These are phyloP conservation scores for Spiromastix sp. DNA, from an alignment of 2,329 filamentous ascomycete genomes.

Conservation along the genomic window DNA sequence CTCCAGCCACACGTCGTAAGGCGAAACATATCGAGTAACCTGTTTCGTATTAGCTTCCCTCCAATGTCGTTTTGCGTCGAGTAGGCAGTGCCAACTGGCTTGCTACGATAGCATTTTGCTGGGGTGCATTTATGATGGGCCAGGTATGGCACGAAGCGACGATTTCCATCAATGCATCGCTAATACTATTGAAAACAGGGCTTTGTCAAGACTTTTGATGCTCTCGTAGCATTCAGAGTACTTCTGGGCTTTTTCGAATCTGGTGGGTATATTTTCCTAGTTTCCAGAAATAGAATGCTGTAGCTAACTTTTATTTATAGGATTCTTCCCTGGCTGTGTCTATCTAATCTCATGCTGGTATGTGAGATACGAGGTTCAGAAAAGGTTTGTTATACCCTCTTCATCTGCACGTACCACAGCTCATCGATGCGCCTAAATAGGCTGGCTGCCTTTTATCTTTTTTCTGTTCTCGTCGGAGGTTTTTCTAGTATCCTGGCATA, in stretches of 20 bases:
- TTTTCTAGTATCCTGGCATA: conserved; percentile 29
- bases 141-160: conserved; percentile 11
- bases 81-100: conserved; percentile 40
- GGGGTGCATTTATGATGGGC: conserved; percentile 15
- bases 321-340: conserved; percentile 18
- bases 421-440: conserved; percentile 21
- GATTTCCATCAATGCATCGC: background rate
- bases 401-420: conserved; percentile 1
- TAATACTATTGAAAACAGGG: conserved; percentile 11
- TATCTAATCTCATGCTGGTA: conserved; percentile 29
- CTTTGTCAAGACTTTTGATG: conserved; percentile 21
- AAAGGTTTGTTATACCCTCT: conserved; percentile 14
- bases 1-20: too few species aligned
- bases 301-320: background rate
- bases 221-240: conserved; percentile 22
- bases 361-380: conserved; percentile 25
- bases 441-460: conserved; percentile 19
- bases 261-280: conserved; percentile 30
- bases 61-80: conserved; percentile 57
- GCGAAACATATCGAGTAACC: too few species aligned
- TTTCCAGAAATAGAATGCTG: too few species aligned
- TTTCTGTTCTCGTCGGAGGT: conserved; percentile 15
- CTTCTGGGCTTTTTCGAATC: conserved; percentile 19
- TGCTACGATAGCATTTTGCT: conserved; percentile 15
- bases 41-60: conserved; percentile 41